Base-by-base conservation (phyloP, 352 stramenopile species). In the Phytophthora cactorum region DNA sequence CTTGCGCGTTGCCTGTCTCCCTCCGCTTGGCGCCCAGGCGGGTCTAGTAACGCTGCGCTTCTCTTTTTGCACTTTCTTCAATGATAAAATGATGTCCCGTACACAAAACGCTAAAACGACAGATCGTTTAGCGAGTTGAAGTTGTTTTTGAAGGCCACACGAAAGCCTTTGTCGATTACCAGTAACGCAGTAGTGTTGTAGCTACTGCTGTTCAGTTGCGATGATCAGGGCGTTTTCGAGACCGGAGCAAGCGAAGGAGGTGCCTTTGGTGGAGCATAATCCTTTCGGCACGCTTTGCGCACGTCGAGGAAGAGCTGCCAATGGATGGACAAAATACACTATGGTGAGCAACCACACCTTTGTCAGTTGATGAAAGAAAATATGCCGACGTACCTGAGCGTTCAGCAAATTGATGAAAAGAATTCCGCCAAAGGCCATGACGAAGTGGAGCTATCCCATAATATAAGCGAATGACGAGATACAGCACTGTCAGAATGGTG, bases 351-450 rank as follows among this genome's bases (percentile, higher is more conserved):
- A 27, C 12, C 39, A 27, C 5, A 52, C 47, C 10, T 1, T n/a
- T 43, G 17, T 32, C 3, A 45, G 15, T 5, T 45, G 2, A 55
- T 28, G 22, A 28, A 34, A 14, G 25, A 3, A 8, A 1, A 25
- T 25, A 6, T 44, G 15, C 17, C 15, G 14, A 68, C 63, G 34
- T 47, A 92, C 84, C 55, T 90, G 78, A 12, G 52, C 43, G 52
- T 93, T 93, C 6, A 91, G 71, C 31, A 83, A 17, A 53, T 92
- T 88, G 58, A 93, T 90, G 56, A 93, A 84, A 25, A 93, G 45
- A 46, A 92, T 93, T 47, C 86, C 86, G 3, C 74, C 58, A 57
- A 93, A 91, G n/a, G 86, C 86, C 75, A 89, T 93, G 46, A 25
- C 72, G 38, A 91, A 93, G 61, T 91, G 79, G 15, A 76, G 41